Evolutionary conservation across 768 basidiomycete species (phyloP).

Genomic region (Mycena alexandri): DNA sequence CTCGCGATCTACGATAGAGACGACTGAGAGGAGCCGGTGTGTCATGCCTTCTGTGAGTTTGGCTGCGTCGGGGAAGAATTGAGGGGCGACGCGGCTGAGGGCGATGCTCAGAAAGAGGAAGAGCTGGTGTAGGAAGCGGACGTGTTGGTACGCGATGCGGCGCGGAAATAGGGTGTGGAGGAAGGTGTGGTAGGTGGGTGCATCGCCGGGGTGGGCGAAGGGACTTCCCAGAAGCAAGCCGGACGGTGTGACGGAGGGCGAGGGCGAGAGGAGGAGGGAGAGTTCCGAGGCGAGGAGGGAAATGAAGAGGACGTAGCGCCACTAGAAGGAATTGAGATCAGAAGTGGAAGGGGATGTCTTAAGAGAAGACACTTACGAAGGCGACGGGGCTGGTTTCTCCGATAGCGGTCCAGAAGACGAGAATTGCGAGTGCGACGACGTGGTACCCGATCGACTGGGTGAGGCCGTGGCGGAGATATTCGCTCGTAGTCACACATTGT

Average conservation of each 20-base stretch:
- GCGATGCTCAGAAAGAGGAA: conserved; percentile 83
- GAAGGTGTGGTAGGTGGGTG: conserved; percentile 45
- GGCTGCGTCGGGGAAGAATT: conserved; percentile 65
- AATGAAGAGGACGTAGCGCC: conserved; percentile 84
- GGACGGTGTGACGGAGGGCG: conserved; percentile 49
- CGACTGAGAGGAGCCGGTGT: conserved; percentile 57
- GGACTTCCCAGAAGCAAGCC: conserved; percentile 37
- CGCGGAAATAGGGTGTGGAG: conserved; percentile 66
- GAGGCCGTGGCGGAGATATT: conserved; percentile 78
- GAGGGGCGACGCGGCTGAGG: conserved; percentile 76
- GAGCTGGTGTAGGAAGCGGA: conserved; percentile 80
- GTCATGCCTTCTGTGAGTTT: conserved; percentile 55
- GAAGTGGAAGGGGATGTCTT: conserved; percentile 8
- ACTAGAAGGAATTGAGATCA: conserved; percentile 56
- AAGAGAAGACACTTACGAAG: conserved; percentile 65
- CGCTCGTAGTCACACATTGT: conserved; percentile 74
- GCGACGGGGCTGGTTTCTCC: conserved; percentile 70
- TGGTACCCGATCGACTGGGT: conserved; percentile 75
- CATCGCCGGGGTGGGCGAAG: conserved; percentile 32
- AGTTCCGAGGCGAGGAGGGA: conserved; percentile 73
- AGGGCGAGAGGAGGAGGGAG: conserved; percentile 72
- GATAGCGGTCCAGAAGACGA: conserved; percentile 75
- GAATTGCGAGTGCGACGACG: conserved; percentile 65
- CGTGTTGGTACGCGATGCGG: conserved; percentile 81
- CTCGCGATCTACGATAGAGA: conserved; percentile 67